Conservation (phyloP, 148 eudicot species). For the Oxyria digyna region DNA sequence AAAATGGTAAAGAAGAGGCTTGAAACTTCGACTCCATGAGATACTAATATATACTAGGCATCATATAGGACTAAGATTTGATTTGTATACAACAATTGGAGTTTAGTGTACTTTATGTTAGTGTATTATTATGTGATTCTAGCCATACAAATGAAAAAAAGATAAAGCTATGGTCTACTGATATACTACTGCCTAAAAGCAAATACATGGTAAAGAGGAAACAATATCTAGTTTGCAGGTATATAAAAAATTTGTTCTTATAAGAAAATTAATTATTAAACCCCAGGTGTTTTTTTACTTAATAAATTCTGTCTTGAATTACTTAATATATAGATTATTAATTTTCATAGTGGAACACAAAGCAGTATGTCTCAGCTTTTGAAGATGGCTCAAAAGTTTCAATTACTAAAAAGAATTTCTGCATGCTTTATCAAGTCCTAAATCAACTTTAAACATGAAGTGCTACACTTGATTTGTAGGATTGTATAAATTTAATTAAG, state of each 20-base stretch:
- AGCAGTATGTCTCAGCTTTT: not conserved
- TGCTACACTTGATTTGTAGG: no score
- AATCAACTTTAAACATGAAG: no score
- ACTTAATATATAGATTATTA: not conserved
- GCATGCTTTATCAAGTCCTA: no score
- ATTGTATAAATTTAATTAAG: no score
- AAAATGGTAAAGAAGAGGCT: no score
- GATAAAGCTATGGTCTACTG: not conserved
- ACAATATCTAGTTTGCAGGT: not conserved
- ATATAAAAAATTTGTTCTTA: no score
- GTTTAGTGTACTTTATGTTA: not conserved
- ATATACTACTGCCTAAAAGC: not conserved
- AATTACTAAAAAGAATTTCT: no score
- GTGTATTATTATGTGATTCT: not conserved
- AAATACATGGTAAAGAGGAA: not conserved
- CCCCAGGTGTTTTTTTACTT: not conserved
- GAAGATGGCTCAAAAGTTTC: not conserved
- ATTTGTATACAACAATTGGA: not conserved
- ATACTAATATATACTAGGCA: no score
- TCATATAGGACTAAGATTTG: no score
- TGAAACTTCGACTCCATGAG: no score
- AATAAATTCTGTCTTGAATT: not conserved
- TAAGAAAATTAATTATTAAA: not conserved
- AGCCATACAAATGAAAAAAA: not conserved
- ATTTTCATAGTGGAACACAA: not conserved